Evolutionary conservation across 148 eudicot genomes (phyloP), one percentile per base, ranked within the genome.

Genomic region (Persicaria maculosa): DNA sequence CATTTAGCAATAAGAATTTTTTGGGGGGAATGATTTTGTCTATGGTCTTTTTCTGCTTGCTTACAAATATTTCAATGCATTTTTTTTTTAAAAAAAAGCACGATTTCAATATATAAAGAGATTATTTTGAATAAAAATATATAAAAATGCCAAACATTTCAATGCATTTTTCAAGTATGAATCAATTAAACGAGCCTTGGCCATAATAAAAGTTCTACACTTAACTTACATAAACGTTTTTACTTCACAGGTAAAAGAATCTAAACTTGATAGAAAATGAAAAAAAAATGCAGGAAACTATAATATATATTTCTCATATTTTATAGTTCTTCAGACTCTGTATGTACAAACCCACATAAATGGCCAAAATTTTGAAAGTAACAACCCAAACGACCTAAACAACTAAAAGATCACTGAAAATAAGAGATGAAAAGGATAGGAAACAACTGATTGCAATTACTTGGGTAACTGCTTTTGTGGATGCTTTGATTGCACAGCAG

Each of bases 381-480:
- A 25, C 11, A 61, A 11, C 31, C 68, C 68, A 25, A 61, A 62
- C n/a, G 44, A 3, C 44, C 68, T 62, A 15, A 15, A 20, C 9
- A 19, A 59, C 40, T 20, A 59, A 59, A 36, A 59, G 22, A 19
- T 8, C 12, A 59, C 8, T 59, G 40, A 3, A 59, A 20, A 22
- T 9, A 9, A 59, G 17, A 55, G 17, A 59, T 15, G 7, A 4
- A 62, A 25, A 62, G 15, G 11, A 57, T 9, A 19, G 11, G 68
- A 62, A 10, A 31, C 43, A 31, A 44, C 44, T 31, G 43, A 25
- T 15, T 10, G 11, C 68, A 62, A 19, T 62, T 69, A 69, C 72
- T 69, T 69, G 72, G 50, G 50, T 47, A 43, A 12, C 47, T 68
- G 72, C 47, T 68, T 68, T 14, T 68, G 72, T 15, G 72, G 48